Evolutionary conservation across 108 stramenopile species (phyloP), one percentile per base, ranked within the genome.

Genomic region (Craspedostauros australis): DNA sequence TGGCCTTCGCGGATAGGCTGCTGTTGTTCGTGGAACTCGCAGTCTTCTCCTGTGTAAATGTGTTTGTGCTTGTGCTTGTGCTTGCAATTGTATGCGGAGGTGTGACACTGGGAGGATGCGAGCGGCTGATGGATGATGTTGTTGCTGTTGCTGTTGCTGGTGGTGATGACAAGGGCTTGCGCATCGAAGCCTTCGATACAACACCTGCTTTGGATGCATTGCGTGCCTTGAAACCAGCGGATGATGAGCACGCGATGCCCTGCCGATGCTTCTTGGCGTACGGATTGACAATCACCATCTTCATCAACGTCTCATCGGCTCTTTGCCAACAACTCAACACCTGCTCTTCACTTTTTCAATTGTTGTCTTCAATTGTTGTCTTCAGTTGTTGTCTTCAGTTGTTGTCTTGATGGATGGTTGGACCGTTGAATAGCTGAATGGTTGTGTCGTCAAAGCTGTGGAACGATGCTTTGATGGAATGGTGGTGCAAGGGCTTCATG

Each of bases 241-340:
- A 49, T 25, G 19, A 28, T 8, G 5, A 15, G 28, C 26, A 14
- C 44, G 18, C n/a, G 57, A 12, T 12, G 57, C 21, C 24, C 19
- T 38, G 39, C 9, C 41, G 33, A 32, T 61, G 50, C 12, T 63
- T 63, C 33, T 63, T 63, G 45, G 47, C 18, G 33, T 63, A 63
- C n/a, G 62, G 62, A 54, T 63, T 63, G 16, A 63, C 51, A 30
- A 63, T 54, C 7, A 23, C 26, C 60, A 61, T 50, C 32, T 51
- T 36, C 34, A 12, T 11, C 11, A 36, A 36, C 12, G 34, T n/a
- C n/a, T n/a, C n/a, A n/a, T n/a, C n/a, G n/a, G n/a, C n/a, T n/a
- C n/a, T n/a, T n/a, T n/a, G n/a, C n/a, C n/a, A n/a, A n/a, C n/a
- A n/a, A n/a, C n/a, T n/a, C n/a, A n/a, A n/a, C n/a, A n/a, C n/a